Conservation (phyloP, 805 yeast genomes). For the Brettanomyces naardenensis region DNA sequence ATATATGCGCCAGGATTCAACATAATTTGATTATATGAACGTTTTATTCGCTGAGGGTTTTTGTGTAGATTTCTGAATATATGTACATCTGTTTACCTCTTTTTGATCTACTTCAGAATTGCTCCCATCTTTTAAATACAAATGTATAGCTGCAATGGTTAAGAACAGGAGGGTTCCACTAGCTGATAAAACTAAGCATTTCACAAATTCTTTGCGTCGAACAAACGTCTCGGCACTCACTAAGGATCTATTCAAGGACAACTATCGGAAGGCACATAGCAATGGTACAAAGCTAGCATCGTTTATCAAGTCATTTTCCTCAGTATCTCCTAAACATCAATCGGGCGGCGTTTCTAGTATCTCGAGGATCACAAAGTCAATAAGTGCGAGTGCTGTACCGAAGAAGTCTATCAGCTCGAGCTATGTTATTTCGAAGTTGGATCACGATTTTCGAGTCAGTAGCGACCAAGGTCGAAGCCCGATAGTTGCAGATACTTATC, state of each 20-base stretch:
- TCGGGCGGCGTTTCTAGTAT: neutral
- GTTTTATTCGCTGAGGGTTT: no score
- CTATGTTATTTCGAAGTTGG: neutral
- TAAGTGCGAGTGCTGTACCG: neutral
- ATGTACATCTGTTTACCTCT: no score
- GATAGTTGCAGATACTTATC: neutral
- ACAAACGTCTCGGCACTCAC: neutral
- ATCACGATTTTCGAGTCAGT: no score
- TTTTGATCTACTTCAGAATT: no score
- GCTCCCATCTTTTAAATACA: no score
- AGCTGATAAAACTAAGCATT: constrained; percentile 2
- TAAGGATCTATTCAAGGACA: neutral
- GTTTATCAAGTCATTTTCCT: neutral
- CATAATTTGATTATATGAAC: no score
- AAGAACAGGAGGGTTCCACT: neutral
- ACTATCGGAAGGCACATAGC: neutral
- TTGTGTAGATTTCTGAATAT: no score
- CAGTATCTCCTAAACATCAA: neutral
- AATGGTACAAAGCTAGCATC: neutral
- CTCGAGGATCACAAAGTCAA: neutral
- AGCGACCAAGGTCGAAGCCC: no score
- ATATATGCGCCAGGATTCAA: no score
- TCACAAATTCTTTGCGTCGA: constrained; percentile 1
- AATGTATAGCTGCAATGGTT: neutral
- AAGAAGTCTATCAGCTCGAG: neutral